Evolutionary conservation across 306 rosid species (phyloP).

Genomic region (Clitoria ternatea): DNA sequence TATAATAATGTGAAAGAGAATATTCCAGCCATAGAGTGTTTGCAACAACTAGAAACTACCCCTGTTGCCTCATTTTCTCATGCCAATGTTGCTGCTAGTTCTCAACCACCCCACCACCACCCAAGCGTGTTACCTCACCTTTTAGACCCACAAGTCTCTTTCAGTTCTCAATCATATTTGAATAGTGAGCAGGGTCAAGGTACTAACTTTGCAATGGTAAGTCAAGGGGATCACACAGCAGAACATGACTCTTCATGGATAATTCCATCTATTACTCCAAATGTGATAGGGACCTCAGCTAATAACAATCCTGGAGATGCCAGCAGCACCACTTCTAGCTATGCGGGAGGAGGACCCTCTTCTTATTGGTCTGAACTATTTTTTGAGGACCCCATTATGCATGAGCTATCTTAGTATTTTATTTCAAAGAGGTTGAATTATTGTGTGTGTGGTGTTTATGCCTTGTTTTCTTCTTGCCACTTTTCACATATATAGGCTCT

Average conservation of each 20-base stretch:
- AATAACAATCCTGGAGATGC: constrained; percentile 48
- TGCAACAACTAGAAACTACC: constrained; percentile 15
- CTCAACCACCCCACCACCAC: constrained; percentile 84
- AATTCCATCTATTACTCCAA: constrained; percentile 36
- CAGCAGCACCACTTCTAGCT: constrained; percentile 50
- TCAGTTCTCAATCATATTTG: constrained; percentile 58
- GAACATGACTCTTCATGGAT: constrained; percentile 39
- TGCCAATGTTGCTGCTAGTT: constrained; percentile 27
- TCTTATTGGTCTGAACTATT: constrained; percentile 59
- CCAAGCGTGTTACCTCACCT: constrained; percentile 35
- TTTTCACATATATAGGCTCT: constrained; percentile 20
- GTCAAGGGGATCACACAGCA: constrained; percentile 43
- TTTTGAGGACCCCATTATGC: constrained; percentile 43
- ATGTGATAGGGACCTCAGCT: constrained; percentile 8
- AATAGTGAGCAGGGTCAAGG: constrained; percentile 40
- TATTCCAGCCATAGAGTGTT: constrained; percentile 17
- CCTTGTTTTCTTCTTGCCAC: constrained; percentile 17
- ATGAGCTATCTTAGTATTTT: constrained; percentile 42
- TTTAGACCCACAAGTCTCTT: constrained; percentile 67
- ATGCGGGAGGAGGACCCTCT: constrained; percentile 49
- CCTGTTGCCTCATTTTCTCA: constrained; percentile 36
- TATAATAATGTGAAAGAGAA: constrained; percentile 32
- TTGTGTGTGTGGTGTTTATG: constrained; percentile 25
- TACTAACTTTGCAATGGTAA: constrained; percentile 38
- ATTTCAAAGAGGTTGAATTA: constrained; percentile 15